phyloP scores from a whole-genome alignment of 352 stramenopile genomes.

The Blastocystis sp. region DNA sequence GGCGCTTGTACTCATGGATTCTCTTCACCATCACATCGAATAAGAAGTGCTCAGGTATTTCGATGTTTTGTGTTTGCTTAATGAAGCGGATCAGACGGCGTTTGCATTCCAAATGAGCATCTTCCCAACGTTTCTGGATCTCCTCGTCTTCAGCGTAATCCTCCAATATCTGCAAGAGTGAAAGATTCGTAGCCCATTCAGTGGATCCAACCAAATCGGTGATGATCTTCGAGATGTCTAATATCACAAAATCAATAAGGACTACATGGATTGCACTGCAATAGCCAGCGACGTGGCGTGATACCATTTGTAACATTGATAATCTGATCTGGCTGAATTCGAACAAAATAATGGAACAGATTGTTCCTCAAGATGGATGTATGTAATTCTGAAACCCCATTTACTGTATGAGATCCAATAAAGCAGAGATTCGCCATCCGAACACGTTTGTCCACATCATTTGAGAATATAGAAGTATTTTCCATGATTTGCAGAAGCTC shows the following conservation, averaged over 20 bases:
- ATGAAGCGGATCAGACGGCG: slow-evolving; percentile 55
- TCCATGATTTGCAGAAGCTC: slow-evolving; percentile 39
- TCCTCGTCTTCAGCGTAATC: slow-evolving; percentile 62
- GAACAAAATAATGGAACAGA: slow-evolving; percentile 64
- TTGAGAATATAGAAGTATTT: slow-evolving; percentile 65
- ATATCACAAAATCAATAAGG: neutral
- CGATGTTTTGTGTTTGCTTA: slow-evolving; percentile 46
- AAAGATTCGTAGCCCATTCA: slow-evolving; percentile 63
- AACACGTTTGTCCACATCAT: slow-evolving; percentile 61
- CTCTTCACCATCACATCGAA: slow-evolving; percentile 63
- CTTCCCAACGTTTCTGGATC: slow-evolving; percentile 51
- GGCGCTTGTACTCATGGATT: slow-evolving; percentile 67
- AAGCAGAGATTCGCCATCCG: slow-evolving; percentile 65
- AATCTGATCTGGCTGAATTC: slow-evolving; percentile 64
- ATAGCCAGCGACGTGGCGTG: slow-evolving; percentile 65
- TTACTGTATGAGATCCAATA: slow-evolving; percentile 64
- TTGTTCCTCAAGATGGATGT: slow-evolving; percentile 59
- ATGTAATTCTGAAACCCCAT: slow-evolving; percentile 66
- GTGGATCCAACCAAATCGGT: slow-evolving; percentile 60
- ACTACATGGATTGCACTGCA: slow-evolving; percentile 63
- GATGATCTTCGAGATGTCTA: slow-evolving; percentile 60
- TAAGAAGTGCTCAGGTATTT: slow-evolving; percentile 12
- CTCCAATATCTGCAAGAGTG: neutral
- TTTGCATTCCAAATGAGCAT: slow-evolving; percentile 63
- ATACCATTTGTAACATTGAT: slow-evolving; percentile 67